Evolutionary conservation across 2,329 filamentous ascomycete genomes (phyloP).

Genomic region (Macroventuria anomochaeta): DNA sequence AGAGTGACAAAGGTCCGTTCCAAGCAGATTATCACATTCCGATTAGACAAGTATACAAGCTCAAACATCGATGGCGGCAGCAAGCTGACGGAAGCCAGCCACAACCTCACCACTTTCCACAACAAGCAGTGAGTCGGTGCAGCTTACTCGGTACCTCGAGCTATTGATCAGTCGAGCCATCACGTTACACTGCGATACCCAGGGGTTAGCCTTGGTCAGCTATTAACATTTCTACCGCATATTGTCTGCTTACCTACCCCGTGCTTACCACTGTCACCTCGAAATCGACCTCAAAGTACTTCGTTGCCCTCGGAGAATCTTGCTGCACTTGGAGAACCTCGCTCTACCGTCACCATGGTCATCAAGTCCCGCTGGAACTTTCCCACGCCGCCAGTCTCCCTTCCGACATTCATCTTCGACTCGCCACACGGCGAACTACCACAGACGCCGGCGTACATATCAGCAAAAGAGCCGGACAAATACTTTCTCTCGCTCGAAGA

Average conservation of each 20-base stretch:
- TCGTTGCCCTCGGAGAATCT: background rate
- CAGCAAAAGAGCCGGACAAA: conserved; percentile 70
- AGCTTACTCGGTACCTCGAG: conserved; percentile 7
- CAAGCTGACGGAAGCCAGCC: background rate
- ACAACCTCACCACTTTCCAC: background rate
- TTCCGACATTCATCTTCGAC: conserved; percentile 58
- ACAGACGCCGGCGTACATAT: conserved; percentile 61
- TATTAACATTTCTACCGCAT: background rate
- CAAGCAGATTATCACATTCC: background rate
- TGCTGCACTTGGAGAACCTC: background rate
- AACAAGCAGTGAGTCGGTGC: background rate
- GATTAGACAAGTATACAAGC: background rate
- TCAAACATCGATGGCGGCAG: background rate
- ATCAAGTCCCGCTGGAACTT: conserved; percentile 59
- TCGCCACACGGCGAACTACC: conserved; percentile 57
- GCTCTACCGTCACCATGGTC: conserved; percentile 52
- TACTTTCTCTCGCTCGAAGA: conserved; percentile 68
- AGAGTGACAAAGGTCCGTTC: background rate
- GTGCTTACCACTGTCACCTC: background rate
- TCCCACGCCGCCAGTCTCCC: conserved; percentile 54
- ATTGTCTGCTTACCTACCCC: background rate
- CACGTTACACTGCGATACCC: background rate
- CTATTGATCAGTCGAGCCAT: background rate
- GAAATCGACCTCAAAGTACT: background rate
- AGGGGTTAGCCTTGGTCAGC: conserved; percentile 5